These are phyloP conservation scores for Pistacia integerrima DNA, from an alignment of 345 rosid genomes.

Conservation along the genomic window DNA sequence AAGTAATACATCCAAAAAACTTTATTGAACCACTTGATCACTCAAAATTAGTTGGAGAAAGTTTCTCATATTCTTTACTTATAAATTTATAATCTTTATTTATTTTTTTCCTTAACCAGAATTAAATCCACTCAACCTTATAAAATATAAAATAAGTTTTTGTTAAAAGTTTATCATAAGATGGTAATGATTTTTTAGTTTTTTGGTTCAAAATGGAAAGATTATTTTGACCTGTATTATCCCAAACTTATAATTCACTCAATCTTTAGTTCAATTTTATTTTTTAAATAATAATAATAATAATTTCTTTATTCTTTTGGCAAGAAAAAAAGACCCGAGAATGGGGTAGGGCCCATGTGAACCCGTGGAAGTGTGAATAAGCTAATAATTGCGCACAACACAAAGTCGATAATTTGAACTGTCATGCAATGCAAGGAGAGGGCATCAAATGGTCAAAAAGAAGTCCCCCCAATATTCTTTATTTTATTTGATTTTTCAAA, in stretches of 20 bases:
- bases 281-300: background rate
- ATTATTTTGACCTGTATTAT: background rate
- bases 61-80: no score
- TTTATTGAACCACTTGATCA: no score
- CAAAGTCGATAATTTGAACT: background rate
- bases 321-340: no score
- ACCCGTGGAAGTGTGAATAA: background rate
- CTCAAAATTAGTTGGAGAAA: no score
- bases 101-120: no score
- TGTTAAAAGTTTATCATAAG: no score
- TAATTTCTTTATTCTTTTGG: background rate
- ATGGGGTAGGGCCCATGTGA: background rate
- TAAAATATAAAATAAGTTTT: no score
- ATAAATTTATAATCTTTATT: no score
- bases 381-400: background rate
- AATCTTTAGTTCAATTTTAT: background rate
- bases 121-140: no score
- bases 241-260: constrained; percentile 18
- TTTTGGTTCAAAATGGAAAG: background rate
- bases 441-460: constrained; percentile 22
- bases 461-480: background rate
- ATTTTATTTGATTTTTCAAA: background rate
- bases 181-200: no score
- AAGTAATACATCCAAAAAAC: no score
- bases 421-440: background rate